Base-by-base conservation (phyloP, 2,329 filamentous ascomycete genomes). In the Colletotrichum sp. region DNA sequence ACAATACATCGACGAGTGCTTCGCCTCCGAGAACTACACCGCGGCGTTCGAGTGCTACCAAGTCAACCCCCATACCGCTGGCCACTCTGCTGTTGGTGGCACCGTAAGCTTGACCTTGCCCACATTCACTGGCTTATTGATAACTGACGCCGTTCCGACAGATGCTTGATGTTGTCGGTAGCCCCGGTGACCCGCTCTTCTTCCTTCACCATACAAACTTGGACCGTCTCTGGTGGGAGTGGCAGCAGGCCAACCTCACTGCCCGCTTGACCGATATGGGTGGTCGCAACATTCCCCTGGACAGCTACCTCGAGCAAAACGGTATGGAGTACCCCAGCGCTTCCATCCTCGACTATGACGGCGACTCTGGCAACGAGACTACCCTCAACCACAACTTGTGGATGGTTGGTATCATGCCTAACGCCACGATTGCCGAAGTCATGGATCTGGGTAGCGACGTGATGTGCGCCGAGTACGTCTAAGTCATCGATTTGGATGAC, bases 401-500 rank as follows among this genome's bases (percentile, higher is more conserved):
- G 59, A 80, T 82, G 80, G 76, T 79, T 39, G 81, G 78, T 16
- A 78, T 82, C n/a, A 75, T 80, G 15, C 78, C 78, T 12, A 68
- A 77, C 32, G 71, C 75, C 2, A 81, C 74, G 8, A 77, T 83
- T 22, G 72, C 69, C 3, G 81, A 82, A 44, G 76, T 83, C 5
- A 83, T 83, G 82, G 79, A 83, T 75, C 80, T 81, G 36, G 52
- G 71, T 10, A 78, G 69, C 66, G 78, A 63, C 13, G 48, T 73
- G 15, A 71, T 83, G 4, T 82, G 81, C 44, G 80, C 80, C 65
- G 78, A 82, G 44, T 83, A 82, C 62, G 60, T 80, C 18, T 77
- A 66, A 60, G n/a, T 34, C 16, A 10, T 28, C 12, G 4, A 8
- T 30, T 66, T 22, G 36, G 16, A 24, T 24, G 22, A 44, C n/a